Conservation (phyloP, 805 yeast species). For the Candida krabiensis region DNA sequence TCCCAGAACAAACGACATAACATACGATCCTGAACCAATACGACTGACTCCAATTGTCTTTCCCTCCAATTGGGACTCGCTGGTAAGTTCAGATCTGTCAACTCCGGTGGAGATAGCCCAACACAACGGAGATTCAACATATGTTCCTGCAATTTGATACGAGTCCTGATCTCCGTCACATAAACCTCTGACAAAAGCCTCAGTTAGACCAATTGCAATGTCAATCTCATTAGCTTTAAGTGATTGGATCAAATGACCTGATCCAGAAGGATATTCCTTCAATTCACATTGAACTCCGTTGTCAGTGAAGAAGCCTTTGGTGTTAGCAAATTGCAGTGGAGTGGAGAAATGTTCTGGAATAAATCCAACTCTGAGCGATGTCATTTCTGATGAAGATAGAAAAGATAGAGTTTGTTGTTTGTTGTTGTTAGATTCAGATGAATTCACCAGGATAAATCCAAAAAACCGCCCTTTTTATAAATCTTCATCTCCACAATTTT, state of each 20-base stretch:
- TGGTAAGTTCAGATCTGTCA: conserved; percentile 53
- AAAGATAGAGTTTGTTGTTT: not conserved
- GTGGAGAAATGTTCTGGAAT: conserved; percentile 93
- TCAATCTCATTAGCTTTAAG: conserved; percentile 65
- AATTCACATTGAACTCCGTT: conserved; percentile 57
- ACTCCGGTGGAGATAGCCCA: conserved; percentile 89
- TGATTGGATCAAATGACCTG: conserved; percentile 81
- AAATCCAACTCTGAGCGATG: conserved; percentile 61
- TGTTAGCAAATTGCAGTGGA: conserved; percentile 72
- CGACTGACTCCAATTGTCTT: conserved; percentile 75
- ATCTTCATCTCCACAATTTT: too few relatives aligned
- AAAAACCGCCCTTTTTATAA: too few relatives aligned
- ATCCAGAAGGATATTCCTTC: conserved; percentile 78
- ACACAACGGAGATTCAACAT: conserved; percentile 81
- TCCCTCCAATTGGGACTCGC: conserved; percentile 52
- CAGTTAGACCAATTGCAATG: conserved; percentile 86
- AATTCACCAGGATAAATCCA: too few relatives aligned
- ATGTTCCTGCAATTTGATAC: conserved; percentile 74
- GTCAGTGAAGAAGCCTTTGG: conserved; percentile 53
- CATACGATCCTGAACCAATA: conserved; percentile 89
- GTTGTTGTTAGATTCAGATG: too few relatives aligned
- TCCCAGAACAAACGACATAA: conserved; percentile 85
- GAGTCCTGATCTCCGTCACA: conserved; percentile 61
- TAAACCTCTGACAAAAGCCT: conserved; percentile 83
- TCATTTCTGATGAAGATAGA: conserved; percentile 5